Evolutionary conservation across 192 early-diverging fungal species (phyloP).

Genomic region (Haplosporangium gracile): DNA sequence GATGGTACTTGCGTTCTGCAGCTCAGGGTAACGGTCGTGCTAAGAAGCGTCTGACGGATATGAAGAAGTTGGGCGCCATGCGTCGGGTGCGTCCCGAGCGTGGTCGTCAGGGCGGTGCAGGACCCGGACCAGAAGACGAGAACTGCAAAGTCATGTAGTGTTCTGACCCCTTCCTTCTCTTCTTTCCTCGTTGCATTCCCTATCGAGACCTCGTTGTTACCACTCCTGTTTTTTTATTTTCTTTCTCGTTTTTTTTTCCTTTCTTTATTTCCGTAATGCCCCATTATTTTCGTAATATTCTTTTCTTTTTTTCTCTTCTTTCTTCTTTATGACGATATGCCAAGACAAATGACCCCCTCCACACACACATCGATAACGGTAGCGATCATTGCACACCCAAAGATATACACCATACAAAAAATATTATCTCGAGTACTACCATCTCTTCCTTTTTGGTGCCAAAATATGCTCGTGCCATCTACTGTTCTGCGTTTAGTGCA

Average conservation of each 20-base stretch:
- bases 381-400: not conserved
- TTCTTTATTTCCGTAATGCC: not conserved
- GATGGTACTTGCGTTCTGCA: constrained; percentile 85
- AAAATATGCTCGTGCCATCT: too few species aligned
- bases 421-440: too few species aligned
- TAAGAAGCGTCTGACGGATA: constrained; percentile 83
- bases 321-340: not conserved
- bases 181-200: not conserved
- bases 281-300: not conserved
- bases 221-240: not conserved
- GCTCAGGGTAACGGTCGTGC: constrained; percentile 88
- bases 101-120: constrained; percentile 34
- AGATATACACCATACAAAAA: too few species aligned
- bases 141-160: constrained; percentile 58
- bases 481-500: too few species aligned
- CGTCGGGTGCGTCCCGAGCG: constrained; percentile 51
- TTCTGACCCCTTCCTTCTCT: not conserved
- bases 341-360: not conserved
- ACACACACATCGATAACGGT: not conserved
- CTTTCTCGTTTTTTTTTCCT: not conserved
- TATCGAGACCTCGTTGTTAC: not conserved
- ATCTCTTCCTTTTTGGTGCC: too few species aligned
- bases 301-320: not conserved
- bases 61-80: constrained; percentile 74
- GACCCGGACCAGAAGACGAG: constrained; percentile 42